Conservation (phyloP, 148 eudicot species). For the Chenopodium album region DNA sequence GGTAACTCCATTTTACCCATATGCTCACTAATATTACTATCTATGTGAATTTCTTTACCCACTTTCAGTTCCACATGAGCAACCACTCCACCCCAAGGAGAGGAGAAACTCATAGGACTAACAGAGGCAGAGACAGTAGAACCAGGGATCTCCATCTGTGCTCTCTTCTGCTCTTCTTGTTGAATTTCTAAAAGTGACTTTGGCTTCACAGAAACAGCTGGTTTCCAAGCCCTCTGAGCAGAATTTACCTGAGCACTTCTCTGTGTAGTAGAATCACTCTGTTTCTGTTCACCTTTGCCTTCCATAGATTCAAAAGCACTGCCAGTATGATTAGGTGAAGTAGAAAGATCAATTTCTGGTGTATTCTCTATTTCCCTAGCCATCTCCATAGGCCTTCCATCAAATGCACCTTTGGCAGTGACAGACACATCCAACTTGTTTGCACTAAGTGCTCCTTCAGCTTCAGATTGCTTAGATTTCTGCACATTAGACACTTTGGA, state of each 20-base stretch:
- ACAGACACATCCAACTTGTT: slow-evolving; percentile 28
- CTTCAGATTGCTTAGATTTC: slow-evolving; percentile 45
- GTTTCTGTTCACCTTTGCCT: slow-evolving; percentile 28
- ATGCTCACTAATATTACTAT: slow-evolving; percentile 27
- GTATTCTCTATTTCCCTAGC: slow-evolving; percentile 17
- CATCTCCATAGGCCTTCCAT: slow-evolving; percentile 24
- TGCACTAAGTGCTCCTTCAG: slow-evolving; percentile 25
- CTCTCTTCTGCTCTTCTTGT: slow-evolving; percentile 79
- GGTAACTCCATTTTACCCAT: slow-evolving; percentile 34
- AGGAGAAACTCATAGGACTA: slow-evolving; percentile 42
- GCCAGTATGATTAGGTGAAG: slow-evolving; percentile 12
- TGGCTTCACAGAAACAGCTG: slow-evolving; percentile 82
- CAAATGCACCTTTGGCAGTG: slow-evolving; percentile 18
- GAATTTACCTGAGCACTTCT: slow-evolving; percentile 29
- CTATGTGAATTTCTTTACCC: slow-evolving; percentile 31
- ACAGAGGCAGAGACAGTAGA: slow-evolving; percentile 47
- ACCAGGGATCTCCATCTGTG: slow-evolving; percentile 41
- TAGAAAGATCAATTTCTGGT: slow-evolving; percentile 29
- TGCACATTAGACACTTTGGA: slow-evolving; percentile 38
- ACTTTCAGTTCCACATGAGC: slow-evolving; percentile 46
- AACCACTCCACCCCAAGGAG: slow-evolving; percentile 79
- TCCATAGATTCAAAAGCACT: slow-evolving; percentile 31
- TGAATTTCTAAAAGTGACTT: slow-evolving; percentile 91
- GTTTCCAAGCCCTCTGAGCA: slow-evolving; percentile 79
- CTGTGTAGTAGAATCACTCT: slow-evolving; percentile 25